phyloP scores from a whole-genome alignment of 331 rosid genomes.

The Stylosanthes scabra region DNA sequence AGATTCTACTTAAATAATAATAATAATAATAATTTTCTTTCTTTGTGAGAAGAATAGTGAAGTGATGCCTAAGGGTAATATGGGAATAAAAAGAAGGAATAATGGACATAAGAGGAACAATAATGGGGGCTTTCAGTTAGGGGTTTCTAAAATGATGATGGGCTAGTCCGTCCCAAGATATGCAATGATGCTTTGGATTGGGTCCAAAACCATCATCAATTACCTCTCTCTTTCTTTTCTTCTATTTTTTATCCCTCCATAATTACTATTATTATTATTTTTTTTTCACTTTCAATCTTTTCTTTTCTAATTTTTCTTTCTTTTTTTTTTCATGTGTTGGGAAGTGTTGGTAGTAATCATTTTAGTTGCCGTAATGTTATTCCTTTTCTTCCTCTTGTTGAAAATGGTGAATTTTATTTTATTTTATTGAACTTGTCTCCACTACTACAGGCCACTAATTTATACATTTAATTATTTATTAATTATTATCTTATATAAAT shows the following conservation, averaged over 20 bases:
- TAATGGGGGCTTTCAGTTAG: conserved; percentile 79
- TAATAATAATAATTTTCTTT: background rate
- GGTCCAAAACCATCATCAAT: conserved; percentile 84
- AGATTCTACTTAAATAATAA: no score
- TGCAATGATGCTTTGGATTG: conserved; percentile 99
- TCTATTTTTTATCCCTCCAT: conserved; percentile 50
- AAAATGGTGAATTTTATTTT: conserved; percentile 26
- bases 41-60: background rate
- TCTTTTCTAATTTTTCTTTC: conserved; percentile 34
- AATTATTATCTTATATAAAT: no score
- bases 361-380: conserved; percentile 48
- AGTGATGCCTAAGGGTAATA: conserved; percentile 12
- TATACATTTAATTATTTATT: no score
- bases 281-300: conserved; percentile 34
- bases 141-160: conserved; percentile 89
- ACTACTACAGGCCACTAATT: no score
- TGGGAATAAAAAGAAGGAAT: conserved; percentile 36
- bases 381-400: conserved; percentile 38
- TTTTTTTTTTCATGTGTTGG: conserved; percentile 58
- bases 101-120: conserved; percentile 60
- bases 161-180: conserved; percentile 98
- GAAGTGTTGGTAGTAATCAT: conserved; percentile 70
- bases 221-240: conserved; percentile 75
- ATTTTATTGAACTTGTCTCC: no score
- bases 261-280: background rate